Conservation (phyloP, 306 rosid genomes). For the Ormosia emarginata region DNA sequence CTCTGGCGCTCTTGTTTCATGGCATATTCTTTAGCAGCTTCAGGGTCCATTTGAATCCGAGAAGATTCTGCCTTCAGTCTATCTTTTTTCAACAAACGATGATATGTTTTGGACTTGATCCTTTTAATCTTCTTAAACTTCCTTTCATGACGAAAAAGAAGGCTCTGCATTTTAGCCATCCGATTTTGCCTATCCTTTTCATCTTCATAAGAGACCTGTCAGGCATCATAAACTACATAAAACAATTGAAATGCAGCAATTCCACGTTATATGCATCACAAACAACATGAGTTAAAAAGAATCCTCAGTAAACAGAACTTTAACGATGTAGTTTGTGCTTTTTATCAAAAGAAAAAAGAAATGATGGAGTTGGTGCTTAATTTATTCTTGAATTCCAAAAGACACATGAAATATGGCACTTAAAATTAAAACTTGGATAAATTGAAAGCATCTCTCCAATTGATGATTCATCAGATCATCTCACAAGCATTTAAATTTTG, state of each 20-base stretch:
- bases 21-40: constrained; percentile 76
- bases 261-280: not conserved
- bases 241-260: not conserved
- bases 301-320: not conserved
- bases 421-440: not conserved
- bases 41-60: constrained; percentile 59
- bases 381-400: constrained; percentile 9
- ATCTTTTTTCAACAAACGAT: constrained; percentile 80
- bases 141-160: constrained; percentile 76
- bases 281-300: not conserved
- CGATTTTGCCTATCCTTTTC: constrained; percentile 77
- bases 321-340: not conserved
- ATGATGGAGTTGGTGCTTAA: not conserved
- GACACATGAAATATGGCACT: not conserved
- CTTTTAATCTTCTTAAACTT: constrained; percentile 77
- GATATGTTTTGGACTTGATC: constrained; percentile 82
- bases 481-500: not conserved
- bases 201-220: constrained; percentile 75
- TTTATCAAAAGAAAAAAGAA: not conserved
- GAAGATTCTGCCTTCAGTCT: constrained; percentile 54
- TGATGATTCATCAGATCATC: not conserved
- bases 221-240: constrained; percentile 8
- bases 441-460: not conserved
- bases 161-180: constrained; percentile 92
- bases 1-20: constrained; percentile 72